Evolutionary conservation across 1,284 basidiomycete genomes (phyloP).

Genomic region (Malassezia vespertilionis): DNA sequence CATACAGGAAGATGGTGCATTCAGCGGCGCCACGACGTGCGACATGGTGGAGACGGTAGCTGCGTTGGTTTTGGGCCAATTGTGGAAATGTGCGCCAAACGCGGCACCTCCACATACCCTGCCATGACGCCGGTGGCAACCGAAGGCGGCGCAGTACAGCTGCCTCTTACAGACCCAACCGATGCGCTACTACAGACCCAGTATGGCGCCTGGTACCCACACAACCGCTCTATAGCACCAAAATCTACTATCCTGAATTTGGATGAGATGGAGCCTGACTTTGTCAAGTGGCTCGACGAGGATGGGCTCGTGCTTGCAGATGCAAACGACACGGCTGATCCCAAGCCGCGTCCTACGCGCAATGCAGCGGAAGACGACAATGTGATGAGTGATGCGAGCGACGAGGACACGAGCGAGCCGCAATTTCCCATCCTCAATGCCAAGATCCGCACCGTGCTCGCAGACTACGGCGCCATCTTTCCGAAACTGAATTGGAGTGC

Average conservation of each 20-base stretch:
- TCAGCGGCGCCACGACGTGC: constrained; percentile 69
- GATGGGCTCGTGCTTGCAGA: constrained; percentile 72
- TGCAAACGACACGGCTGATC: constrained; percentile 56
- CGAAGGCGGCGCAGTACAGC: neutral
- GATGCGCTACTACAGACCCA: constrained; percentile 52
- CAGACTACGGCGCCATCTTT: constrained; percentile 66
- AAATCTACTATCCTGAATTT: constrained; percentile 66
- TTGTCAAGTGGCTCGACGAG: constrained; percentile 63
- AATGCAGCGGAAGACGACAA: constrained; percentile 53
- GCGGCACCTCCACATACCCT: neutral
- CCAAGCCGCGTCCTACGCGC: neutral
- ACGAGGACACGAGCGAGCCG: constrained; percentile 38
- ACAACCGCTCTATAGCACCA: constrained; percentile 60
- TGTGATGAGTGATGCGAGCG: constrained; percentile 47
- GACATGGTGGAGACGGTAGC: constrained; percentile 61
- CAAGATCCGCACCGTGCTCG: constrained; percentile 60
- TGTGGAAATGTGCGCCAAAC: neutral
- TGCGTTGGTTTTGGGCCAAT: neutral
- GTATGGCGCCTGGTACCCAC: constrained; percentile 77
- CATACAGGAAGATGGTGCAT: constrained; percentile 88
- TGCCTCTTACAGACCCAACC: constrained; percentile 56
- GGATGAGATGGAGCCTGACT: constrained; percentile 55
- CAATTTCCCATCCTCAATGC: constrained; percentile 56
- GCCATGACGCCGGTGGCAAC: neutral
- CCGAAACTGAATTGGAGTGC: constrained; percentile 57